Percentiles rank a stretch among this genome's conserved stretches.
Evolutionary conservation across 225 moss, liverwort and hornwort genomes (phyloP).

Genomic region (Straminergon stramineum): DNA sequence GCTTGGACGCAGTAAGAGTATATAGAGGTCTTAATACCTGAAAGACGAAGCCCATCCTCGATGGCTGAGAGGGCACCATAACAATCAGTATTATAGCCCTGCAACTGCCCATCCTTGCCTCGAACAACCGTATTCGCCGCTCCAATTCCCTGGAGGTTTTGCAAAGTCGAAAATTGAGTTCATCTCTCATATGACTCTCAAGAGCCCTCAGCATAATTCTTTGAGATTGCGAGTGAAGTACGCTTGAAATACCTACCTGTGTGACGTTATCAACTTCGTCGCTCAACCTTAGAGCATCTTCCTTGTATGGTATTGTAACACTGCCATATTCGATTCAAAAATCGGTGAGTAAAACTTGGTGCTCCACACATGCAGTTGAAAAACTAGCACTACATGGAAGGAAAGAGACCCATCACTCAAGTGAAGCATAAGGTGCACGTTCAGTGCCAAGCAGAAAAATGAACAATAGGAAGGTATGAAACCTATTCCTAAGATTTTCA

Average conservation of each 20-base stretch:
- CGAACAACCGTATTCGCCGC: conserved; percentile 85
- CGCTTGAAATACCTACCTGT: conserved; percentile 12
- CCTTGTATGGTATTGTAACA: conserved; percentile 82
- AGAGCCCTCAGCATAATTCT: neutral
- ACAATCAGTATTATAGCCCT: conserved; percentile 80
- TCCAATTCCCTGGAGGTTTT: conserved; percentile 51
- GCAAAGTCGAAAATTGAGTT: neutral
- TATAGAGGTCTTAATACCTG: conserved; percentile 10
- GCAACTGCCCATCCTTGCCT: conserved; percentile 38
- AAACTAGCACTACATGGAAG: neutral
- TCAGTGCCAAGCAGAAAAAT: neutral
- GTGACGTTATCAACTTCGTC: conserved; percentile 56
- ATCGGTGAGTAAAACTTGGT: neutral
- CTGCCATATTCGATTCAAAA: conserved; percentile 31
- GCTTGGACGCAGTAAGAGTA: neutral
- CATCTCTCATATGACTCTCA: neutral
- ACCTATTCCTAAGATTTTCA: neutral
- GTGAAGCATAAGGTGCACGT: neutral
- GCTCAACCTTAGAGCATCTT: conserved; percentile 56
- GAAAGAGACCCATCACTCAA: neutral
- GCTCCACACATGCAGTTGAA: neutral
- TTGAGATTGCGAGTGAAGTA: neutral
- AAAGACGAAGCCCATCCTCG: conserved; percentile 50
- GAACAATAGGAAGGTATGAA: neutral
- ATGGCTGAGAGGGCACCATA: conserved; percentile 74